Percentiles rank a stretch among this genome's conserved stretches.
Conservation (phyloP, 2,329 filamentous ascomycete genomes). For the Gaeumannomyces tritici region DNA sequence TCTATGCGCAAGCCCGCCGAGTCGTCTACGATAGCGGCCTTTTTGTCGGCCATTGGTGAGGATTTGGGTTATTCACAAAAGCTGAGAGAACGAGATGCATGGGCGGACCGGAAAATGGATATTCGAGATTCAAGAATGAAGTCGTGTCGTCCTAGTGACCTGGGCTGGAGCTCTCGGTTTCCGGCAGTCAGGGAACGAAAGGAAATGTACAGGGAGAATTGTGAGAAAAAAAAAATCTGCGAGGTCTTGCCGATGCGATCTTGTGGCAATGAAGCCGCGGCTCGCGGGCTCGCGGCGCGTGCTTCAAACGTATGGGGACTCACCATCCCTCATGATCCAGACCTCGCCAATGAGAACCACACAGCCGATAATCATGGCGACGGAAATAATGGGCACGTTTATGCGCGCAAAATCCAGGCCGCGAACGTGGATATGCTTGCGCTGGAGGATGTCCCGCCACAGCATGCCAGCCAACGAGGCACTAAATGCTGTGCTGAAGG, state of each 20-base stretch:
- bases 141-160: not conserved
- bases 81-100: no score
- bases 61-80: no score
- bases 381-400: constrained; percentile 62
- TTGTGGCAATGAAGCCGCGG: not conserved
- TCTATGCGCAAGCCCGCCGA: no score
- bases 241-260: not conserved
- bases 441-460: constrained; percentile 59
- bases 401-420: constrained; percentile 57
- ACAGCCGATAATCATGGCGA: constrained; percentile 56
- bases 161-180: not conserved
- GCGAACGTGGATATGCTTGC: constrained; percentile 59
- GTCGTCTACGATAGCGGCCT: no score
- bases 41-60: no score
- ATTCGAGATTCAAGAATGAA: not conserved
- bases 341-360: constrained; percentile 53
- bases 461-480: constrained; percentile 62
- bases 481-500: constrained; percentile 63
- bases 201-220: no score
- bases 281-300: not conserved
- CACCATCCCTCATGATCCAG: constrained; percentile 41
- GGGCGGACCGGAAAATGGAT: no score
- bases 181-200: no score
- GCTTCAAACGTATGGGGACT: not conserved
- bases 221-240: not conserved